A percentile compares a stretch with the other conserved stretches of the same genome.
These are phyloP conservation scores for Chlamydomonas applanata DNA, from an alignment of 139 green algal species.

Conservation along the genomic window DNA sequence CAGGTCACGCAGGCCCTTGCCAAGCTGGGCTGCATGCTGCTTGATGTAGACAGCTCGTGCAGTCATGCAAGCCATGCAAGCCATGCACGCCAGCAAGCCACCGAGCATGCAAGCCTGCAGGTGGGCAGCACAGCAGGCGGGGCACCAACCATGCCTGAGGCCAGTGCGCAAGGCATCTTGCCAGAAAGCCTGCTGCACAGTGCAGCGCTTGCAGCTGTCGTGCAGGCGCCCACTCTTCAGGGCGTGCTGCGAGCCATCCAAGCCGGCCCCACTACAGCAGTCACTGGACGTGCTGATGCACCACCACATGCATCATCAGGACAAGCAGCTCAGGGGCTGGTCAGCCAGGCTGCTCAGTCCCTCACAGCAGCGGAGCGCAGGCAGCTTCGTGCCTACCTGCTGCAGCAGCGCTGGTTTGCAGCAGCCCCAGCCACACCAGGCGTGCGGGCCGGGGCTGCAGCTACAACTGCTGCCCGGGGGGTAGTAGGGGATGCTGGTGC, in stretches of 20 bases:
- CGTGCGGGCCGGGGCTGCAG: background rate
- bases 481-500: background rate
- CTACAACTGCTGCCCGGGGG: background rate
- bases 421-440: background rate
- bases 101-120: too few relatives aligned
- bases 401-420: constrained; percentile 60
- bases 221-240: constrained; percentile 45
- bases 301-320: background rate
- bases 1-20: constrained; percentile 40
- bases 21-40: constrained; percentile 44
- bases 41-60: constrained; percentile 24
- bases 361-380: constrained; percentile 41
- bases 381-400: constrained; percentile 65
- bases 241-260: constrained; percentile 56
- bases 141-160: too few relatives aligned
- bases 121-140: too few relatives aligned
- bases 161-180: constrained; percentile 1
- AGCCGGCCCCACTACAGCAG: constrained; percentile 13
- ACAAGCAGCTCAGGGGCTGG: constrained; percentile 11
- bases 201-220: constrained; percentile 26
- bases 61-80: too few relatives aligned
- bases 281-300: too few relatives aligned
- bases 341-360: constrained; percentile 1
- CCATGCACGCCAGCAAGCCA: too few relatives aligned
- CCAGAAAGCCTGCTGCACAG: background rate